Base-by-base conservation (phyloP, 2,329 filamentous ascomycete genomes). In the Colletotrichum noveboracense region DNA sequence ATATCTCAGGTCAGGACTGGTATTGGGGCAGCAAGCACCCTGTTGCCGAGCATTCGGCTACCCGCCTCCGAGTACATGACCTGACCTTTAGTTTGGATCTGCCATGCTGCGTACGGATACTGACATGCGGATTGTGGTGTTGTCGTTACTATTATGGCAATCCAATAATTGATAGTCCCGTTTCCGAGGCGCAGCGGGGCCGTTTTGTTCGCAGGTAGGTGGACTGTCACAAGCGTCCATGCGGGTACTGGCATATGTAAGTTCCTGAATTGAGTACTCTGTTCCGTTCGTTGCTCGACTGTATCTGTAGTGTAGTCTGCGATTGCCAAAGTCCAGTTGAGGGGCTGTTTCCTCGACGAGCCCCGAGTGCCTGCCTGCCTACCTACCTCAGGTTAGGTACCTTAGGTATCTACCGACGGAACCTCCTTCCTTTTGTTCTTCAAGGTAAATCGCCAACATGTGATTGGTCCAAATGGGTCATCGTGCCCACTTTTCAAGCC, bases 31-130 rank as follows among this genome's bases (percentile, higher is more conserved):
- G 26, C 28, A 8, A 26, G 55, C 58, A 52, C 28, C 38, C 55
- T 73, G 32, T 60, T 65, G 56, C 71, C 58, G 66, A 74, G 71
- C 21, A 28, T 55, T 58, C 58, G 66, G 66, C 48, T 64, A 52
- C 24, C 66, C 38, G 34, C 62, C n/a, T 61, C 18, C 36, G 62
- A 24, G 8, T 66, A 55, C 28, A 56, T 67, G 43, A 48, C 52
- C 36, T 61, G 66, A 55, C 43, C 43, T 48, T 48, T 66, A 66
- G 24, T 14, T 30, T n/a, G 66, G 61, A 30, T 30, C 60, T 61
- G 43, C 43, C 43, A 48, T 48, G 43, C 43, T 48, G n/a, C 43
- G 43, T n/a, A 58, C 60, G 52, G 61, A 61, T 36, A 61, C 55
- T 18, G 43, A 48, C 52, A 68, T 68, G 66, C 66, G 52, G 52